A percentile compares a stretch with the other conserved stretches of the same genome.
These are phyloP conservation scores for Dryadomyces sulphureus DNA, from an alignment of 2,329 filamentous ascomycete species.

Conservation along the genomic window DNA sequence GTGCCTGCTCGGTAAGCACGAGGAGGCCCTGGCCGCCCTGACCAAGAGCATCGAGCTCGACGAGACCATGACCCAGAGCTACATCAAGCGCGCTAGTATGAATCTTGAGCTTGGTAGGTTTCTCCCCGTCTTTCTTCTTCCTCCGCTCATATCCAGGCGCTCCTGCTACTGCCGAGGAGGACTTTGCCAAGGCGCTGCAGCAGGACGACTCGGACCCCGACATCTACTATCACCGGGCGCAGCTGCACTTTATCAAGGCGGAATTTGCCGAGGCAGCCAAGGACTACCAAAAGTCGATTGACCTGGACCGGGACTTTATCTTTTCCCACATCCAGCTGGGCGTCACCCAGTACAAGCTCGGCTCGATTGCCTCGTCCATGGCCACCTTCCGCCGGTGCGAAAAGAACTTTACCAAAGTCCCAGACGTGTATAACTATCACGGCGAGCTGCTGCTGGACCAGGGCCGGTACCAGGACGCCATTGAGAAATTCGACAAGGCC, in stretches of 20 bases:
- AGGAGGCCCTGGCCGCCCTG: conserved; percentile 68
- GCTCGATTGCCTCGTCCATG: conserved; percentile 93
- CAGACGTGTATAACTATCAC: conserved; percentile 99
- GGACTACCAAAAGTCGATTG: conserved; percentile 98
- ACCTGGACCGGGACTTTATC: conserved; percentile 90
- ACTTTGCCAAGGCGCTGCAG: conserved; percentile 73
- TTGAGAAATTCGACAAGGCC: conserved; percentile 97
- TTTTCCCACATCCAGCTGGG: conserved; percentile 99
- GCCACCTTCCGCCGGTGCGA: conserved; percentile 94
- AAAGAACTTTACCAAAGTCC: conserved; percentile 95
- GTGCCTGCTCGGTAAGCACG: conserved; percentile 79
- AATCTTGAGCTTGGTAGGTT: conserved; percentile 73
- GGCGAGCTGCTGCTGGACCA: conserved; percentile 94
- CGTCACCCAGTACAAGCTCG: conserved; percentile 99
- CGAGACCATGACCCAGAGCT: conserved; percentile 80
- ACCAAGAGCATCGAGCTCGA: conserved; percentile 89
- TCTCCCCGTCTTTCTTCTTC: not conserved
- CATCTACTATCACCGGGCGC: conserved; percentile 97
- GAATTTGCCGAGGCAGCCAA: conserved; percentile 89
- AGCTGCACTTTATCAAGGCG: conserved; percentile 93
- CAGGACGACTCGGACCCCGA: conserved; percentile 85
- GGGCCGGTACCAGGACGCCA: conserved; percentile 85
- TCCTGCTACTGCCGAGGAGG: conserved; percentile 70
- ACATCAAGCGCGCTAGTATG: conserved; percentile 98
- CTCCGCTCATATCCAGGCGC: conserved; percentile 40